Conservation (phyloP, 495 filamentous ascomycete genomes). For the Delitschia confertaspora region DNA sequence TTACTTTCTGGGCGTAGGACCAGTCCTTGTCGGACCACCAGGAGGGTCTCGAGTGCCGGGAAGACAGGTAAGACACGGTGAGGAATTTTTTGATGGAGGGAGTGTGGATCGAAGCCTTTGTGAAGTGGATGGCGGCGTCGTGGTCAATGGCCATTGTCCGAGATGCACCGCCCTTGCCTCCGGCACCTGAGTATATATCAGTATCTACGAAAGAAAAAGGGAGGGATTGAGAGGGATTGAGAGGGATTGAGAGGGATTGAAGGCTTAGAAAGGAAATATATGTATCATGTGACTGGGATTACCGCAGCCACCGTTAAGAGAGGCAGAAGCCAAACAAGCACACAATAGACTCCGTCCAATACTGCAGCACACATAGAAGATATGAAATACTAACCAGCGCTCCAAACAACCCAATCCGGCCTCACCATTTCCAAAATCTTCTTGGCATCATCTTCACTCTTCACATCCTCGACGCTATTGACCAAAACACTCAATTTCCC, state of each 20-base stretch:
- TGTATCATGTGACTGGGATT: too few relatives aligned
- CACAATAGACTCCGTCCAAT: not conserved
- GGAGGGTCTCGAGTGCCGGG: slow-evolving; percentile 47
- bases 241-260: too few relatives aligned
- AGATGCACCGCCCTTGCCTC: slow-evolving; percentile 61
- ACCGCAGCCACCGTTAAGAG: too few relatives aligned
- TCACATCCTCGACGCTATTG: slow-evolving; percentile 61
- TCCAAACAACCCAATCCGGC: slow-evolving; percentile 69
- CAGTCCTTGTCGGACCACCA: slow-evolving; percentile 63
- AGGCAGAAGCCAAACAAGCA: not conserved
- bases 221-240: slow-evolving; percentile 2
- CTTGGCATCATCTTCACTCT: slow-evolving; percentile 52
- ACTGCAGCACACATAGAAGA: not conserved
- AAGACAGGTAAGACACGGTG: slow-evolving; percentile 58
- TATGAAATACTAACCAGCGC: slow-evolving; percentile 48
- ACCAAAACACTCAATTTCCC: slow-evolving; percentile 55
- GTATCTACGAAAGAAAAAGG: not conserved
- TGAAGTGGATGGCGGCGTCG: slow-evolving; percentile 62
- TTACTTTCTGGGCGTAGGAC: slow-evolving; percentile 42
- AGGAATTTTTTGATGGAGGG: slow-evolving; percentile 62
- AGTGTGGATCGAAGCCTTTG: slow-evolving; percentile 51
- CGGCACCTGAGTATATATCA: slow-evolving; percentile 46
- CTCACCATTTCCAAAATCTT: slow-evolving; percentile 50
- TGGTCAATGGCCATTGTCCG: slow-evolving; percentile 50
- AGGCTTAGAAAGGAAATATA: too few relatives aligned